phyloP scores from a whole-genome alignment of 306 rosid species.

The Prunus persica region Prunus_persica_NCBIv2 NC_034015.1:15712001-15712500 shows the following conservation, averaged over 20 bases:
- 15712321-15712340: constrained; percentile 54
- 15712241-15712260: constrained; percentile 60
- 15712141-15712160: constrained; percentile 69
- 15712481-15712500: constrained; percentile 43
- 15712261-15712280: constrained; percentile 50
- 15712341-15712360: constrained; percentile 47
- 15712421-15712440: constrained; percentile 25
- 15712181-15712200: constrained; percentile 26
- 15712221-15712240: constrained; percentile 38
- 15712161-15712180: constrained; percentile 17
- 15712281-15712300: constrained; percentile 39
- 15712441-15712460: constrained; percentile 19
- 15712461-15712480: constrained; percentile 23
- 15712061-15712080: constrained; percentile 44
- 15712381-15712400: constrained; percentile 35
- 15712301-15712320: constrained; percentile 52
- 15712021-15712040: constrained; percentile 64
- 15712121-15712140: constrained; percentile 79
- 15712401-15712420: constrained; percentile 30
- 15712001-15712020: constrained; percentile 50
- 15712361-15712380: constrained; percentile 56
- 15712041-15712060: constrained; percentile 38
- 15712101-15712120: constrained; percentile 45
- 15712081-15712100: constrained; percentile 38
- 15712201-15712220: constrained; percentile 15